Evolutionary conservation across 345 rosid genomes (phyloP).

Genomic region (Ricinus communis): DNA sequence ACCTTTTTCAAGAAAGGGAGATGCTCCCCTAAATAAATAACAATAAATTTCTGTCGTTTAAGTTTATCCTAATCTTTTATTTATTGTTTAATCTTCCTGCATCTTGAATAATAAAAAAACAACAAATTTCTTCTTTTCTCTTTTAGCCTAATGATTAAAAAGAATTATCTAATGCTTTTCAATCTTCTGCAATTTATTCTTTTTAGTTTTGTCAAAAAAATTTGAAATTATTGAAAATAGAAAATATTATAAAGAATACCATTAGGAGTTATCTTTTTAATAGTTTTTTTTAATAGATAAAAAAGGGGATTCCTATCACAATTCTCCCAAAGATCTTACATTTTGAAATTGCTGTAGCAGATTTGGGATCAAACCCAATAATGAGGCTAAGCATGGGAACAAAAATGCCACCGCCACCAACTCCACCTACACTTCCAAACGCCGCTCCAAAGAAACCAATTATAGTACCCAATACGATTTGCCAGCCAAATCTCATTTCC

Average conservation of each 20-base stretch:
- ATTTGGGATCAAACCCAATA: slow-evolving; percentile 51
- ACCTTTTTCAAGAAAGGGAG: neutral
- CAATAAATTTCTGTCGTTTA: neutral
- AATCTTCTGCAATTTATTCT: too few relatives aligned
- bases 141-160: too few relatives aligned
- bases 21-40: neutral
- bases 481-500: slow-evolving; percentile 52
- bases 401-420: slow-evolving; percentile 55
- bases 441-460: slow-evolving; percentile 54
- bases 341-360: slow-evolving; percentile 56
- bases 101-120: neutral
- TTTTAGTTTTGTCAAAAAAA: too few relatives aligned
- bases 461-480: slow-evolving; percentile 39
- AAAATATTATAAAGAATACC: too few relatives aligned
- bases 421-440: slow-evolving; percentile 55
- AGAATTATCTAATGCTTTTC: too few relatives aligned
- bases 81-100: too few relatives aligned
- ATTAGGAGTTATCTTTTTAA: too few relatives aligned
- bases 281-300: too few relatives aligned
- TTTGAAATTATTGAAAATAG: too few relatives aligned
- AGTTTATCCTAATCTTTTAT: neutral
- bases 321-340: slow-evolving; percentile 42
- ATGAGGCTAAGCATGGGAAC: slow-evolving; percentile 53
- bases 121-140: neutral
- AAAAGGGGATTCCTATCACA: too few relatives aligned